Conservation (phyloP, 2,329 filamentous ascomycete genomes). For the Akanthomyces uredinophilus region DNA sequence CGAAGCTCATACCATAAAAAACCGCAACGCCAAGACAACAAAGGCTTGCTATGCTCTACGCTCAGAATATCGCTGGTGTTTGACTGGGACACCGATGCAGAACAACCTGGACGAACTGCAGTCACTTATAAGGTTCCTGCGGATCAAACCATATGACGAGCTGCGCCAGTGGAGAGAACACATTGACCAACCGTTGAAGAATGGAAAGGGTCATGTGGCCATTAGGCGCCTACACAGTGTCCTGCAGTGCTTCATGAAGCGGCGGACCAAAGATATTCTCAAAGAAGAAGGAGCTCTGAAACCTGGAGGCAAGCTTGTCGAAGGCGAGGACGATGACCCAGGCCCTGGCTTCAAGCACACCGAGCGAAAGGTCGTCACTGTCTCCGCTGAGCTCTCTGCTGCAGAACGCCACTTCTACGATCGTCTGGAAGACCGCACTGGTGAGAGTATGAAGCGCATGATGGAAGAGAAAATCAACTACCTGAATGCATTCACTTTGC, state of each 20-base stretch:
- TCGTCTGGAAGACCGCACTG: conserved; percentile 74
- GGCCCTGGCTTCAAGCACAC: conserved; percentile 81
- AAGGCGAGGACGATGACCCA: conserved; percentile 33
- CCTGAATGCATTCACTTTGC: conserved; percentile 84
- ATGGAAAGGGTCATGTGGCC: conserved; percentile 80
- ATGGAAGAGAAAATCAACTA: conserved; percentile 83
- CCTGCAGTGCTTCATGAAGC: conserved; percentile 93
- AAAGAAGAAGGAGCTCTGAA: conserved; percentile 80
- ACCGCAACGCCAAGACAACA: conserved; percentile 90
- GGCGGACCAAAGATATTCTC: conserved; percentile 95
- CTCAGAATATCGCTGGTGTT: conserved; percentile 88
- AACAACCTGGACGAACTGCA: conserved; percentile 97
- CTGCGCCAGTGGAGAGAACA: conserved; percentile 83
- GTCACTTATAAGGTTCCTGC: conserved; percentile 85
- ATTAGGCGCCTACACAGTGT: conserved; percentile 81
- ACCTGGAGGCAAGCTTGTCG: conserved; percentile 60
- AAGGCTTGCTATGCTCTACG: conserved; percentile 83
- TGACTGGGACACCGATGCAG: conserved; percentile 95
- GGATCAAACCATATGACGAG: conserved; percentile 87
- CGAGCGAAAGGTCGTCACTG: conserved; percentile 78
- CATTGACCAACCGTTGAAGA: conserved; percentile 85
- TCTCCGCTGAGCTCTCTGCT: conserved; percentile 71
- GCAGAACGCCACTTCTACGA: conserved; percentile 84
- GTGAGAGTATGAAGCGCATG: conserved; percentile 83
- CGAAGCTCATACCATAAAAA: conserved; percentile 98